Evolutionary conservation across 805 yeast species (phyloP), one percentile per base, ranked within the genome.

Genomic region (Starmerella cellae): DNA sequence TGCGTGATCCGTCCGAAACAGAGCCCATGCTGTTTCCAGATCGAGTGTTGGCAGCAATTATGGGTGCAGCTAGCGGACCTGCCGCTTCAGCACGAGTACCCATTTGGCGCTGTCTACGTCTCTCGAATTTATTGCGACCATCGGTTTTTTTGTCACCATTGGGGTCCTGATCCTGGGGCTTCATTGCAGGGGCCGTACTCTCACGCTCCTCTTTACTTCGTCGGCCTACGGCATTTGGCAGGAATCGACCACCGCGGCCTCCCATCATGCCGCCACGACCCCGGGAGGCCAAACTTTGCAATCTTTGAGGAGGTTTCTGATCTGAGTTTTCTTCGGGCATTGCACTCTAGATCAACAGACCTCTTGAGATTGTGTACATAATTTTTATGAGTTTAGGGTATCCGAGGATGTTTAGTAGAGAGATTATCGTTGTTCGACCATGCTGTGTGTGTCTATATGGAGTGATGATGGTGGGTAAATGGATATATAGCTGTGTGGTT

Each of bases 171-270:
- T n/a, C n/a, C n/a, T n/a, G n/a, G 26, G 45, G 56, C 45, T 39
- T 64, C 45, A 69, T 63, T 49, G 67, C 70, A 4, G 85, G 84
- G 0, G 85, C 87, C 42, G 74, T 72, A 22, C 81, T 76, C 19
- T 76, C 94, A 58, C 95, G 67, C 52, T 84, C 95, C 52, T 82
- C 87, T 52, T 82, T 79, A 10, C 84, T 65, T 57, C 83, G 75
- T 61, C 96, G 68, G 0, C 85, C 85, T 34, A 87, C 94, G 2
- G 70, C 78, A 60, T 87, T 87, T 2, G 96, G 96, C 60, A 77
- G 76, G 62, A 87, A 87, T 60, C 53, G 44, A 26, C 49, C 46
- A 11, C 46, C 43, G 19, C 44, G 17, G 29, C 48, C 45, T 11
- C 45, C 41, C n/a, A 43, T 22, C n/a, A 26, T 4, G 16, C 47